These are phyloP conservation scores for Fusarium sp. DNA, from an alignment of 2,329 filamentous ascomycete species.

Conservation along the genomic window DNA sequence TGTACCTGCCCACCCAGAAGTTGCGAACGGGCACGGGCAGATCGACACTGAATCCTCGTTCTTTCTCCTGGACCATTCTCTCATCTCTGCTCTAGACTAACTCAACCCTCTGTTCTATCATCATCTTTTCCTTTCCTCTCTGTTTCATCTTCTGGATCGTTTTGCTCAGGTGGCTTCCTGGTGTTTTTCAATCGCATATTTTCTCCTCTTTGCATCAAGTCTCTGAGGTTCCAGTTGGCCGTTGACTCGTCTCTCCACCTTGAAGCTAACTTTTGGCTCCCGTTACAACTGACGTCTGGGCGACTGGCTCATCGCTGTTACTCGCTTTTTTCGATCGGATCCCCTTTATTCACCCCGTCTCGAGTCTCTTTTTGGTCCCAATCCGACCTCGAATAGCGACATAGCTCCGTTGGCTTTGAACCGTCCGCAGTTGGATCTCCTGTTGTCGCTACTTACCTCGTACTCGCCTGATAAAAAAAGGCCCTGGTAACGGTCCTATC, in stretches of 20 bases:
- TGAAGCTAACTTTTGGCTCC: constrained; percentile 37
- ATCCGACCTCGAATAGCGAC: constrained; percentile 17
- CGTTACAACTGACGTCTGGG: constrained; percentile 38
- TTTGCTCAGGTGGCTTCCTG: constrained; percentile 33
- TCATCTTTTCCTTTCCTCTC: not conserved
- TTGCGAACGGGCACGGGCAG: constrained; percentile 15
- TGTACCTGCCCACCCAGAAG: constrained; percentile 1
- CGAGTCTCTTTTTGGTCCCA: constrained; percentile 14
- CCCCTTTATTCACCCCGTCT: constrained; percentile 22
- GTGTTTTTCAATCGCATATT: constrained; percentile 29
- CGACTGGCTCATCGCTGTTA: constrained; percentile 39
- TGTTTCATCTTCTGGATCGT: constrained; percentile 17
- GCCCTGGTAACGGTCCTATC: constrained; percentile 24
- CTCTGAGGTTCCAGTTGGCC: constrained; percentile 5
- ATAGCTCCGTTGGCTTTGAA: constrained; percentile 32
- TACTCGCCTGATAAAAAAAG: constrained; percentile 29
- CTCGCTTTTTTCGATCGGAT: constrained; percentile 32
- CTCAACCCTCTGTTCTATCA: constrained; percentile 5
- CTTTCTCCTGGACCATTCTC: constrained; percentile 20
- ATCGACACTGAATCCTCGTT: constrained; percentile 37
- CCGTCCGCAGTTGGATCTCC: constrained; percentile 15
- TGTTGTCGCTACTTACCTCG: constrained; percentile 20
- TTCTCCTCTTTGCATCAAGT: constrained; percentile 1
- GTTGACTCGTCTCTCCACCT: constrained; percentile 24
- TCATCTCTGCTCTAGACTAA: constrained; percentile 18